Evolutionary conservation across 805 yeast genomes (phyloP), one percentile per base, ranked within the genome.

Genomic region (Yamadazyma ubonensis): DNA sequence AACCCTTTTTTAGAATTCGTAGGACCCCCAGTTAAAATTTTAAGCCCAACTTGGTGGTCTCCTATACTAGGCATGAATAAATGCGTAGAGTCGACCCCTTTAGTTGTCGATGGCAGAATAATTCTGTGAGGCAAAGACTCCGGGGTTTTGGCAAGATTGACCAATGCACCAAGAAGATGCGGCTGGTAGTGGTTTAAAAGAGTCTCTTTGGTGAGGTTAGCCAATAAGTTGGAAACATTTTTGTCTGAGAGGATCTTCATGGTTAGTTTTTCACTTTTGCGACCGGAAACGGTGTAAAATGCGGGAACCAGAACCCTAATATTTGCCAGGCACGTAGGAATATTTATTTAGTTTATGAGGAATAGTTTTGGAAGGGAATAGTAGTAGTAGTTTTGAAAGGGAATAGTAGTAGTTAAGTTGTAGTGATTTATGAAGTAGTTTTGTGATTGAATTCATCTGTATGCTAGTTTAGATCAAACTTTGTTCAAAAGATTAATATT

Each of bases 61-160:
- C 78, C 78, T 3, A 75, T 66, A n/a, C 83, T 75, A 3, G 85
- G 83, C 87, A 81, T 81, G 56, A 78, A 79, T 21, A 81, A 51
- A 54, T 81, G 85, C 1, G 73, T 65, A 3, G 75, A 47, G 40
- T 61, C 67, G 2, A 54, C 51, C 55, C 45, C 63, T 7, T 40
- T 38, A n/a, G 53, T 52, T 58, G 32, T 69, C 54, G 48, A 75
- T 56, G 20, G 53, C 49, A 31, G 68, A 5, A 76, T 79, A 4
- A 71, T 75, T 50, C 86, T 59, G 28, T 72, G 77, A 2, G 86
- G 86, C 14, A 55, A 45, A 8, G 78, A 54, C 3, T 75, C 25
- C 4, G 33, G 38, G 12, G 18, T 33, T 9, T n/a, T 8, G 19
- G 29, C 18, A 10, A 33, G 20, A 5, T 25, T 20, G 12, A 6